phyloP scores from a whole-genome alignment of 179 eudicot genomes.

The Patellifolia procumbens region DNA sequence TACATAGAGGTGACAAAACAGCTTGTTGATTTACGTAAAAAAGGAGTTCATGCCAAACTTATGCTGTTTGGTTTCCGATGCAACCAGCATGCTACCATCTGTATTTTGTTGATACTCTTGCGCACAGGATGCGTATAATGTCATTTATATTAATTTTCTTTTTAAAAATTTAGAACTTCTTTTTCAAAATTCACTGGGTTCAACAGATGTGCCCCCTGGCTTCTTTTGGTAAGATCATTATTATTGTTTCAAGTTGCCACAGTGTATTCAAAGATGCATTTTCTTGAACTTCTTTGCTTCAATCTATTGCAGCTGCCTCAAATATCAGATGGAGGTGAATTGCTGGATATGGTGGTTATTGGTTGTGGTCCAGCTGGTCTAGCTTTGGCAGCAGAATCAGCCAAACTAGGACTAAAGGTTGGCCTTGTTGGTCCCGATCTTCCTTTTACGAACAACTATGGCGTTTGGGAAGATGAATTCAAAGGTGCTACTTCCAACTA shows the following conservation, averaged over 20 bases:
- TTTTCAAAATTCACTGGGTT: too few relatives aligned
- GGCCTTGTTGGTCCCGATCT: constrained; percentile 97
- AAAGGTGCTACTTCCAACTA: constrained; percentile 46
- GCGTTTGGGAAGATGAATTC: constrained; percentile 97
- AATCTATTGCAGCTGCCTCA: constrained; percentile 59
- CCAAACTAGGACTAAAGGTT: constrained; percentile 78
- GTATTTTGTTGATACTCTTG: too few relatives aligned
- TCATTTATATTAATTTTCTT: too few relatives aligned
- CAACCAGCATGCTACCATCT: too few relatives aligned
- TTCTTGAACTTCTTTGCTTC: background rate
- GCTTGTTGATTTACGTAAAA: too few relatives aligned
- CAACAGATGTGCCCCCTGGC: too few relatives aligned
- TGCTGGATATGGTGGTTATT: constrained; percentile 89
- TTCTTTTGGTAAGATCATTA: background rate
- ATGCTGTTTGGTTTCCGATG: too few relatives aligned
- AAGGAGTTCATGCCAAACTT: too few relatives aligned
- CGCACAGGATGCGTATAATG: too few relatives aligned
- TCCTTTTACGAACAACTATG: constrained; percentile 94
- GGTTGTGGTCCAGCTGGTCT: constrained; percentile 99
- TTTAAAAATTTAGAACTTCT: too few relatives aligned
- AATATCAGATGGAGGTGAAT: constrained; percentile 45
- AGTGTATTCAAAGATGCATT: background rate
- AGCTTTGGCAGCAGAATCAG: constrained; percentile 96
- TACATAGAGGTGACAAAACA: too few relatives aligned
- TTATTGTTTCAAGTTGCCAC: background rate